Base-by-base conservation (phyloP, 2,329 filamentous ascomycete genomes). In the Arthrobotrys sphaeroides region DNA sequence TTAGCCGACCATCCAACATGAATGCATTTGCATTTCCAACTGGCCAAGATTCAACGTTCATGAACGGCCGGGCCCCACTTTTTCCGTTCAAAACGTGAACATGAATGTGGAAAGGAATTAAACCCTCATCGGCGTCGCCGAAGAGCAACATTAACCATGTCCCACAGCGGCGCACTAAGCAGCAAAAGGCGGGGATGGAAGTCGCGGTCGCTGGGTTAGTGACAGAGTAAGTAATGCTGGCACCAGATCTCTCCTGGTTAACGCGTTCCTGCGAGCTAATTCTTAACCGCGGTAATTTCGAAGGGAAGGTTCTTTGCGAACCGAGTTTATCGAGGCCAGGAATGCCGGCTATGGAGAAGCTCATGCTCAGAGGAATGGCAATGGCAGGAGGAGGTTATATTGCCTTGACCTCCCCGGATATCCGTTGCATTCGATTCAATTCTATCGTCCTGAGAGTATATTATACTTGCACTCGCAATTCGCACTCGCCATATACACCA, bases 231-330 rank as follows among this genome's bases (percentile, higher is more conserved):
- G n/a, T n/a, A n/a, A n/a, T n/a, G n/a, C n/a, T n/a, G n/a, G n/a
- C n/a, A n/a, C n/a, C n/a, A n/a, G n/a, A 51, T 45, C 57, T 55
- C 18, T 61, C 42, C 26, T 40, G n/a, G n/a, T n/a, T n/a, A n/a
- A n/a, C n/a, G n/a, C n/a, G n/a, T n/a, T n/a, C n/a, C n/a, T 38
- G 10, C 26, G 5, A 4, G 9, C 24, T 24, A n/a, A 16, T 20
- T 5, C 24, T 45, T 72, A 72, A 72, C 67, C 67, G 67, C 67
- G 67, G 67, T 65, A 72, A 72, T 45, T 64, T 64, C 40, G 36
- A 38, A 59, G 43, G 36, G 51, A 38, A 59, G 20, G 20, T 40
- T 33, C 5, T 33, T 47, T 26, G 16, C 31, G 59, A 72, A 65
- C 67, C 67, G 67, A 72, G 57, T 70, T 62, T 62, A 64, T 55